Evolutionary conservation across 108 stramenopile species (phyloP).

Genomic region (Thalassiosira profunda): DNA sequence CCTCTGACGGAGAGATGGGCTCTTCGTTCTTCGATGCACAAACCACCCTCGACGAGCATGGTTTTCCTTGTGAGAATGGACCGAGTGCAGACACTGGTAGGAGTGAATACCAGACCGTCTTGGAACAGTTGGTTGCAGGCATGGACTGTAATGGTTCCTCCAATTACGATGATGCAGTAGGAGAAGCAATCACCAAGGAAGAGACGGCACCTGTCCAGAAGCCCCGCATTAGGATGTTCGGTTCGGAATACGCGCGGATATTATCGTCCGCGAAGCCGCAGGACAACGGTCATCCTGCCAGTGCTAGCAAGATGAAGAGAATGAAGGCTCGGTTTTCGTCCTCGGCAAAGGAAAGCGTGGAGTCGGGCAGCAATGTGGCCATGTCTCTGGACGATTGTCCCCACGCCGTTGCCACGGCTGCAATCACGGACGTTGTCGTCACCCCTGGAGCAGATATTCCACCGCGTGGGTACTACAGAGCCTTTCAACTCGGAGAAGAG

Average conservation of each 20-base stretch:
- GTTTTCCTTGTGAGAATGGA: no score
- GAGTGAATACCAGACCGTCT: no score
- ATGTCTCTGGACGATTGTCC: conserved; percentile 67
- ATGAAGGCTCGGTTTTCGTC: conserved; percentile 32
- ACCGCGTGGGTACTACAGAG: conserved; percentile 80
- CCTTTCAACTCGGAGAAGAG: conserved; percentile 44
- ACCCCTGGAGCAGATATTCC: conserved; percentile 61
- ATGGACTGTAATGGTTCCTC: no score
- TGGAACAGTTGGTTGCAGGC: neutral
- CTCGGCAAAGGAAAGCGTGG: conserved; percentile 19
- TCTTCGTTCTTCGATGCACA: neutral
- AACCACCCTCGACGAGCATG: no score
- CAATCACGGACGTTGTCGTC: conserved; percentile 80
- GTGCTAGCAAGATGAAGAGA: neutral
- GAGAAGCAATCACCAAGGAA: no score
- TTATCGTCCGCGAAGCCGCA: conserved; percentile 62
- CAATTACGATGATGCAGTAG: no score
- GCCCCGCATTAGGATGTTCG: conserved; percentile 79
- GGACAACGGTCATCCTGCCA: neutral
- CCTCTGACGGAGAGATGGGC: neutral
- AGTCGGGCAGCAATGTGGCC: conserved; percentile 7
- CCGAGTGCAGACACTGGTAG: no score
- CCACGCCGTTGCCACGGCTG: conserved; percentile 58
- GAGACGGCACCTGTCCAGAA: conserved; percentile 5
- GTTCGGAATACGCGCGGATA: conserved; percentile 87